Percentiles rank a stretch among this genome's conserved stretches.
These are phyloP conservation scores for Hymenoscyphus occultus DNA, from an alignment of 2,329 filamentous ascomycete genomes.

Conservation along the genomic window DNA sequence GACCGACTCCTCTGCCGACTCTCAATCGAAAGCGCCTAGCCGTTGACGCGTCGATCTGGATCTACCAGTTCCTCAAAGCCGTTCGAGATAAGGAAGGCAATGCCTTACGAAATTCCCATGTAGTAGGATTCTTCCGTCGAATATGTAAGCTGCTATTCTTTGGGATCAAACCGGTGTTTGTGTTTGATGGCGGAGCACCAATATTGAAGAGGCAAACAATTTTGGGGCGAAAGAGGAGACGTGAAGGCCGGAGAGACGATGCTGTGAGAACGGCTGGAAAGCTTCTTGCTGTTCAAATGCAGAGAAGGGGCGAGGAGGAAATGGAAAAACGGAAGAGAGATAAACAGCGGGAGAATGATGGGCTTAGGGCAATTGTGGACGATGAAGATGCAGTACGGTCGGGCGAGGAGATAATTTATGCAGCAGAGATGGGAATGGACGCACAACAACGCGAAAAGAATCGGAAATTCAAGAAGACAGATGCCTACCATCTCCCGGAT, in stretches of 20 bases:
- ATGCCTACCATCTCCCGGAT: conserved; percentile 92
- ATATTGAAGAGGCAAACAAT: conserved; percentile 89
- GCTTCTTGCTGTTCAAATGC: conserved; percentile 90
- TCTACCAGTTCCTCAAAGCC: conserved; percentile 98
- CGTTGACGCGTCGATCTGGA: conserved; percentile 98
- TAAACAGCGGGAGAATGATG: conserved; percentile 39
- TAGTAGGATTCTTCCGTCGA: conserved; percentile 95
- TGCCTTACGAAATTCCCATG: conserved; percentile 89
- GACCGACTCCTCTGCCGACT: conserved; percentile 93
- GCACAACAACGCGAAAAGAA: conserved; percentile 70
- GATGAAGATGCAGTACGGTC: conserved; percentile 68
- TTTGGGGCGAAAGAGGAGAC: conserved; percentile 68
- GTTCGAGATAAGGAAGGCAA: conserved; percentile 98
- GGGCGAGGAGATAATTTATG: conserved; percentile 74
- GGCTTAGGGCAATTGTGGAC: conserved; percentile 43
- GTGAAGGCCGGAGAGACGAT: conserved; percentile 91
- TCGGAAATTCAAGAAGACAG: conserved; percentile 82
- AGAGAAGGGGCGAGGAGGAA: conserved; percentile 83
- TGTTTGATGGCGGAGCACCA: conserved; percentile 95
- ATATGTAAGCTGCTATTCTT: conserved; percentile 98
- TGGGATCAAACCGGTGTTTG: conserved; percentile 93
- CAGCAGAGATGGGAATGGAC: conserved; percentile 82
- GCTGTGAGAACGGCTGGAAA: conserved; percentile 88
- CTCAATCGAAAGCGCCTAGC: conserved; percentile 95
- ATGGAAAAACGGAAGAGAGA: conserved; percentile 56